Base-by-base conservation (phyloP, 139 green algal genomes). In the Klebsormidium nitens region DNA sequence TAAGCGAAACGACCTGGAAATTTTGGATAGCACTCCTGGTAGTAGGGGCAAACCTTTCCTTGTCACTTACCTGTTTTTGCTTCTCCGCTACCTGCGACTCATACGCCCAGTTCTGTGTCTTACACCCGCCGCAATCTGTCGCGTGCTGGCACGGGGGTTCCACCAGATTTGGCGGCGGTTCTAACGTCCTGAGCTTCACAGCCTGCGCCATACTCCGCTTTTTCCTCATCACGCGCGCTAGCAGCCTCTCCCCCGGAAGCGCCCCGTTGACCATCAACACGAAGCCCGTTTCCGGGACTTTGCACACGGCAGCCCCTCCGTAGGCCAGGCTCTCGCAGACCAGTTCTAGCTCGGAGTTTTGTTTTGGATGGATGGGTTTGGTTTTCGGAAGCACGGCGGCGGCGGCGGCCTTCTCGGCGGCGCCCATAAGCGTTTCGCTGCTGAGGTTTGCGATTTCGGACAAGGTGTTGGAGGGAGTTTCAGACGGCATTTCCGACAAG, bases 71-170 rank as follows among this genome's bases (percentile, higher is more conserved):
- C 75, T 86, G 72, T 19, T 32, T 3, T 32, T 76, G 11, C 57
- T 96, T 96, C 59, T 78, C 65, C 19, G 5, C 32, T 49, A 95
- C 81, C 82, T 95, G 89, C 19, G 74, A 70, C 0, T 66, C 62
- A 66, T 96, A 96, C 14, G 56, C 29, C 8, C 96, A 46, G 77
- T 69, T 83, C 79, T 96, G 90, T 17, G 89, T 77, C n/a, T 59
- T 79, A 82, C 90, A 96, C 49, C 90, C 90, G 47, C 90, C 89
- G 71, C 90, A 95, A 19, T 14, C 6, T 8, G 28, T 29, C 0
- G 64, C 46, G 68, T 90, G 80, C 34, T 69, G 66, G 75, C 90
- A 96, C 29, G 35, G 71, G 0, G 90, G 69, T 36, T 70, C 38
- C 11, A 73, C 76, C 0, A 75, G 63, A 39, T 85, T 3, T 35